These are phyloP conservation scores for Sporisorium scitamineum DNA, from an alignment of 1,284 basidiomycete species.

Conservation along the genomic window DNA sequence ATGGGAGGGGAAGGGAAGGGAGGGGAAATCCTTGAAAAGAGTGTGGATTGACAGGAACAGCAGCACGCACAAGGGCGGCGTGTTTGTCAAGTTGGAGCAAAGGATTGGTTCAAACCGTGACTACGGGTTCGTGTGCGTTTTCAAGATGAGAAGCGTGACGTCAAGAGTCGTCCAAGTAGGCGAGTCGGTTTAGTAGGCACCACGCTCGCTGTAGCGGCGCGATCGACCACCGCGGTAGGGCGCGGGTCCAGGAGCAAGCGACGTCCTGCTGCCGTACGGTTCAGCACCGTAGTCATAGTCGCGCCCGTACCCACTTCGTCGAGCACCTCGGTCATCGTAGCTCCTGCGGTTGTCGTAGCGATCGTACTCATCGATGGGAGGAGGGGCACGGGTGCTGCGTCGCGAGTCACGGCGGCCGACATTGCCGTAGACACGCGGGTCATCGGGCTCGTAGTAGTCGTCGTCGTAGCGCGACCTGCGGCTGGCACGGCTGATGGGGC, in stretches of 20 bases:
- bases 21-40: conserved; percentile 13
- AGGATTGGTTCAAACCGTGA: background rate
- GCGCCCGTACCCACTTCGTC: conserved; percentile 17
- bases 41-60: conserved; percentile 10
- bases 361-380: conserved; percentile 26
- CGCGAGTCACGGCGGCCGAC: conserved; percentile 38
- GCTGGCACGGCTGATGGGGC: conserved; percentile 41
- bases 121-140: background rate
- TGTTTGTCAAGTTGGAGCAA: conserved; percentile 15
- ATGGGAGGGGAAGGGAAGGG: background rate
- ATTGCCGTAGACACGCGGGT: conserved; percentile 46
- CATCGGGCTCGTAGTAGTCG: conserved; percentile 49
- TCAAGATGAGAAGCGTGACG: background rate
- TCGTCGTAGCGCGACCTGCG: conserved; percentile 49
- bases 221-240: conserved; percentile 51
- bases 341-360: conserved; percentile 36
- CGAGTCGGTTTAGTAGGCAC: conserved; percentile 50
- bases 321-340: conserved; percentile 36
- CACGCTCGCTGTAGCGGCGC: conserved; percentile 50
- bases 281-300: conserved; percentile 27
- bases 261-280: conserved; percentile 34
- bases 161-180: background rate
- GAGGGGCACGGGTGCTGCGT: conserved; percentile 12
- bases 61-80: background rate
- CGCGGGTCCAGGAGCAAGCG: conserved; percentile 27